These are phyloP conservation scores for Glonium stellatum DNA, from an alignment of 495 filamentous ascomycete species.

Conservation along the genomic window DNA sequence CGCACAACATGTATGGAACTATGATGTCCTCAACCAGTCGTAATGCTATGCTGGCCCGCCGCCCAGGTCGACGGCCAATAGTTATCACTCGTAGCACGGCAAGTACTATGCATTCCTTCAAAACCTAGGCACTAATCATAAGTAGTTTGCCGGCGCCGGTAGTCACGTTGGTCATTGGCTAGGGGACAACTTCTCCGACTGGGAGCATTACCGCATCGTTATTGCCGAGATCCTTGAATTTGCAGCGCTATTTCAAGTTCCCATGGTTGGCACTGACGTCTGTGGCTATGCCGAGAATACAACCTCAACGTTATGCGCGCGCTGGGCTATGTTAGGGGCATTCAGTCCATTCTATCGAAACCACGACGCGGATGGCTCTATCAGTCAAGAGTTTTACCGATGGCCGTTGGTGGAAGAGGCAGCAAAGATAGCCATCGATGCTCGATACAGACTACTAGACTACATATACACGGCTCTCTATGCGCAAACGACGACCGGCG, in stretches of 20 bases:
- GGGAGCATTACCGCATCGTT: constrained; percentile 63
- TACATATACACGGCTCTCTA: constrained; percentile 76
- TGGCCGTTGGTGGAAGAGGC: constrained; percentile 58
- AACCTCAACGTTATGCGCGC: constrained; percentile 69
- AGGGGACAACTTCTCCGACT: constrained; percentile 70
- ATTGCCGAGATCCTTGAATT: constrained; percentile 69
- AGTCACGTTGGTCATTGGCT: constrained; percentile 78
- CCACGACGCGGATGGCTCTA: constrained; percentile 52
- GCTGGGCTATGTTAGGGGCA: constrained; percentile 73
- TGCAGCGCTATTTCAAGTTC: constrained; percentile 72
- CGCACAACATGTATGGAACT: constrained; percentile 78
- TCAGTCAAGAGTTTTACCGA: constrained; percentile 74
- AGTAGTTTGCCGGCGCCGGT: constrained; percentile 78
- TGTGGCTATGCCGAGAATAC: constrained; percentile 69
- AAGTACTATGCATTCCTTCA: too few species aligned
- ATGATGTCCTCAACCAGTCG: constrained; percentile 71
- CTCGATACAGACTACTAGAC: constrained; percentile 68
- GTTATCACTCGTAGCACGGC: constrained; percentile 78
- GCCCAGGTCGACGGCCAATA: constrained; percentile 60
- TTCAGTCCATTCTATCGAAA: constrained; percentile 82
- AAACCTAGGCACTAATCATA: too few species aligned
- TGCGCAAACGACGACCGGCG: constrained; percentile 55
- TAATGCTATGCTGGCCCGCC: constrained; percentile 61
- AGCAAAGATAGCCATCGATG: constrained; percentile 64
- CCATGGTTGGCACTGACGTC: constrained; percentile 77